Conservation (phyloP, 208 protist species). For the Trichomonas gallinae region DNA sequence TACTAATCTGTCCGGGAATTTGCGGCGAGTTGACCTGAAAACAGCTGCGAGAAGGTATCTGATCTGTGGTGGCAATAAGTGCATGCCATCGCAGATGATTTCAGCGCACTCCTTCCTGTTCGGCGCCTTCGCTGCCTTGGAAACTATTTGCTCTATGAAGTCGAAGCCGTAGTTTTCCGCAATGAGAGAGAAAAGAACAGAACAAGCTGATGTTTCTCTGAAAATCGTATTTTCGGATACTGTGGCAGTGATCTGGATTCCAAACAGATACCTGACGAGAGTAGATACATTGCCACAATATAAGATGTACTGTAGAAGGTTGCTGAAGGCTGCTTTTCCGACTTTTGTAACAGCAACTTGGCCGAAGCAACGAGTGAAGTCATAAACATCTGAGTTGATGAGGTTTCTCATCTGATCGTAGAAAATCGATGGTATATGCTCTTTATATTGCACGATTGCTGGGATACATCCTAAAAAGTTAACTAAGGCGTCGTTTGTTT, state of each 20-base stretch:
- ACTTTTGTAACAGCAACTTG: background rate
- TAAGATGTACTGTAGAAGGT: background rate
- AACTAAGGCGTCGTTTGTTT: background rate
- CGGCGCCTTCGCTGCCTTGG: background rate
- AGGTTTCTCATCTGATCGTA: background rate
- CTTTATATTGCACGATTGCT: background rate
- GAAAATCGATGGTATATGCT: background rate
- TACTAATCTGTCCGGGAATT: background rate
- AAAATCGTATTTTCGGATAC: background rate
- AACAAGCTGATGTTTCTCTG: background rate
- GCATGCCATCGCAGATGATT: background rate
- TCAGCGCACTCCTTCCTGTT: background rate
- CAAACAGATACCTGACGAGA: background rate
- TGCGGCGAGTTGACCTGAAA: background rate
- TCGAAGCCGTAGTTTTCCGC: background rate
- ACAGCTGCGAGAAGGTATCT: background rate
- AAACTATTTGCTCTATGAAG: background rate
- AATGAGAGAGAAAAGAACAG: background rate
- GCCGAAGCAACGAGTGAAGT: background rate
- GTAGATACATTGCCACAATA: background rate
- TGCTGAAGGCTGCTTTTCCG: background rate
- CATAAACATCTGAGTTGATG: background rate
- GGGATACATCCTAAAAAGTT: background rate
- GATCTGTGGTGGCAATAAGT: background rate
- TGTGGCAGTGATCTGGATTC: background rate